Evolutionary conservation across 495 filamentous ascomycete species (phyloP).

Genomic region (Massariosphaeria phaeospora): DNA sequence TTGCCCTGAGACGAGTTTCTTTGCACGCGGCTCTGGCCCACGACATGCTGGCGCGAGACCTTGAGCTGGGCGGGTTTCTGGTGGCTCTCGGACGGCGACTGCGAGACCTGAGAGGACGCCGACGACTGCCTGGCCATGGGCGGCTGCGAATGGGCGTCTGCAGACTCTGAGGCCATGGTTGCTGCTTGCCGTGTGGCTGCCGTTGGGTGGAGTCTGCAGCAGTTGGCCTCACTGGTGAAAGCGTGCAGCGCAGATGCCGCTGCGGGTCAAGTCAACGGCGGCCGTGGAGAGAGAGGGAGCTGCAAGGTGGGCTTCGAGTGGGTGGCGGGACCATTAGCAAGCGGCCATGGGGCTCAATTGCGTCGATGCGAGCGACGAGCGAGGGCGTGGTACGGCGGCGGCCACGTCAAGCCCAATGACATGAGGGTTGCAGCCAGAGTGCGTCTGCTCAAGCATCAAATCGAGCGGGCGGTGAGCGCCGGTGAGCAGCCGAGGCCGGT

Average conservation of each 20-base stretch:
- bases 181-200: constrained; percentile 21
- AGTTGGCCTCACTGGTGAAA: not conserved
- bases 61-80: constrained; percentile 25
- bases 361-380: not conserved
- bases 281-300: not conserved
- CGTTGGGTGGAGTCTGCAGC: not conserved
- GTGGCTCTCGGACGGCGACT: constrained; percentile 33
- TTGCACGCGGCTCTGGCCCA: constrained; percentile 31
- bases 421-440: constrained; percentile 12
- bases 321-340: not conserved
- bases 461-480: constrained; percentile 10
- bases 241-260: not conserved
- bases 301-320: not conserved
- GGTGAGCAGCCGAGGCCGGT: constrained; percentile 6
- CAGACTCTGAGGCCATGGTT: constrained; percentile 30
- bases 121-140: constrained; percentile 31
- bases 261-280: not conserved
- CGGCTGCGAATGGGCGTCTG: constrained; percentile 34
- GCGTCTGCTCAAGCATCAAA: constrained; percentile 14
- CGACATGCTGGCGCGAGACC: constrained; percentile 32
- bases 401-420: constrained; percentile 24
- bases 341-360: constrained; percentile 25
- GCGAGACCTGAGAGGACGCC: constrained; percentile 32
- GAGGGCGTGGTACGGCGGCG: constrained; percentile 17
- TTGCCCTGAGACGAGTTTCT: constrained; percentile 31